Conservation (phyloP, 1,284 basidiomycete species). For the Spongiforma sp. region DNA sequence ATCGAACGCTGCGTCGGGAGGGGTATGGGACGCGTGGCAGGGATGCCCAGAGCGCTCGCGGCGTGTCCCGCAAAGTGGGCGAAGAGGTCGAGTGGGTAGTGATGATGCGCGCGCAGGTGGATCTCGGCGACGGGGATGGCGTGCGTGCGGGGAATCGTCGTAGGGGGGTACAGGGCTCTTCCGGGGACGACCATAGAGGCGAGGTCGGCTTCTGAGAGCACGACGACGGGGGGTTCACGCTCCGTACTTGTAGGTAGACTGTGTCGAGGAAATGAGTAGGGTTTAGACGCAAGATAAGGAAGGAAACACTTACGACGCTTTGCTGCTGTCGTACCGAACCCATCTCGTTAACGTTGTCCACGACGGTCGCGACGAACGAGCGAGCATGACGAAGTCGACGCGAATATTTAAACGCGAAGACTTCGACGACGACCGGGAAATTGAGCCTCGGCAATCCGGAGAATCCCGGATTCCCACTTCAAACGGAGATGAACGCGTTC, state of each 20-base stretch:
- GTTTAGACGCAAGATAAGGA: too few species aligned
- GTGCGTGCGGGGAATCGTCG: constrained; percentile 67
- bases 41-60: constrained; percentile 85
- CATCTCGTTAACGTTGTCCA: neutral
- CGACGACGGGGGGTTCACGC: constrained; percentile 7
- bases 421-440: too few species aligned
- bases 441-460: too few species aligned
- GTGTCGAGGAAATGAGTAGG: too few species aligned
- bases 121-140: constrained; percentile 83
- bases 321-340: neutral
- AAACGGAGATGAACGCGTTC: too few species aligned
- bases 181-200: constrained; percentile 63
- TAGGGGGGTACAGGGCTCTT: constrained; percentile 56
- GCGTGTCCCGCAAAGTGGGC: constrained; percentile 87
- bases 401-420: too few species aligned
- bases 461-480: too few species aligned
- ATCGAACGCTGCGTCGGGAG: constrained; percentile 83
- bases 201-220: constrained; percentile 49
- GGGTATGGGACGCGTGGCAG: constrained; percentile 68
- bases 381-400: too few species aligned
- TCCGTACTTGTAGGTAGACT: too few species aligned
- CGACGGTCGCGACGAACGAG: neutral
- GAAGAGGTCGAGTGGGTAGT: constrained; percentile 77
- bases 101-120: constrained; percentile 82
- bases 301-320: neutral